phyloP scores from a whole-genome alignment of 1,284 basidiomycete species.

The Peniophora sp. region DNA sequence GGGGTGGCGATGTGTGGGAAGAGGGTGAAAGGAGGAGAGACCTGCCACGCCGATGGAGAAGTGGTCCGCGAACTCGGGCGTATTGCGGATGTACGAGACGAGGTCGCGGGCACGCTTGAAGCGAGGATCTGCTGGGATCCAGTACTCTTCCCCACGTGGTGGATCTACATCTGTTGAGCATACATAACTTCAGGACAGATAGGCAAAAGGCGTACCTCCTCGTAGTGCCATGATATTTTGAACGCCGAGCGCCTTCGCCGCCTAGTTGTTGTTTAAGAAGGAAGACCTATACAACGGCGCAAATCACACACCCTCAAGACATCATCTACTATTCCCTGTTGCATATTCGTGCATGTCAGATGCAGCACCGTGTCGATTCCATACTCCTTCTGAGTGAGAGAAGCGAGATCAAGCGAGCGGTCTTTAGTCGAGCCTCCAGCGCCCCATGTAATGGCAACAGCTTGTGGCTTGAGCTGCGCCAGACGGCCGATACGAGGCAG shows the following conservation, averaged over 20 bases:
- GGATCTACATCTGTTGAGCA: slow-evolving; percentile 52
- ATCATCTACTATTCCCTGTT: slow-evolving; percentile 79
- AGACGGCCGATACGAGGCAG: slow-evolving; percentile 75
- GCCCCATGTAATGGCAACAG: slow-evolving; percentile 91
- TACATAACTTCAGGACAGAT: background rate
- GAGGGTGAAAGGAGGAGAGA: slow-evolving; percentile 20
- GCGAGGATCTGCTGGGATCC: slow-evolving; percentile 78
- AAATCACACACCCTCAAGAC: slow-evolving; percentile 59
- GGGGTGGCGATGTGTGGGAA: no score
- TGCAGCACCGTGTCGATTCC: slow-evolving; percentile 85
- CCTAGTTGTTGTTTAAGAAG: slow-evolving; percentile 31
- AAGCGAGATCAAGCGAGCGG: slow-evolving; percentile 80
- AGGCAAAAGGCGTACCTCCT: slow-evolving; percentile 51
- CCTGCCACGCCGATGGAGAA: slow-evolving; percentile 94
- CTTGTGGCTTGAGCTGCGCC: slow-evolving; percentile 61
- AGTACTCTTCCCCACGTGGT: slow-evolving; percentile 88
- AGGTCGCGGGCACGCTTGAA: slow-evolving; percentile 90
- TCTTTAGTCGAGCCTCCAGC: slow-evolving; percentile 93
- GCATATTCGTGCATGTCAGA: slow-evolving; percentile 97
- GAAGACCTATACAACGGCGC: background rate
- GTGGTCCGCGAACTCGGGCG: slow-evolving; percentile 71
- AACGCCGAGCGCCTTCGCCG: slow-evolving; percentile 78
- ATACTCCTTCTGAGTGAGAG: slow-evolving; percentile 62
- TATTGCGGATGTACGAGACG: slow-evolving; percentile 81
- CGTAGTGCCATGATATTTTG: slow-evolving; percentile 89